phyloP scores from a whole-genome alignment of 2,329 filamentous ascomycete genomes.

The Aspergillus sp. region DNA sequence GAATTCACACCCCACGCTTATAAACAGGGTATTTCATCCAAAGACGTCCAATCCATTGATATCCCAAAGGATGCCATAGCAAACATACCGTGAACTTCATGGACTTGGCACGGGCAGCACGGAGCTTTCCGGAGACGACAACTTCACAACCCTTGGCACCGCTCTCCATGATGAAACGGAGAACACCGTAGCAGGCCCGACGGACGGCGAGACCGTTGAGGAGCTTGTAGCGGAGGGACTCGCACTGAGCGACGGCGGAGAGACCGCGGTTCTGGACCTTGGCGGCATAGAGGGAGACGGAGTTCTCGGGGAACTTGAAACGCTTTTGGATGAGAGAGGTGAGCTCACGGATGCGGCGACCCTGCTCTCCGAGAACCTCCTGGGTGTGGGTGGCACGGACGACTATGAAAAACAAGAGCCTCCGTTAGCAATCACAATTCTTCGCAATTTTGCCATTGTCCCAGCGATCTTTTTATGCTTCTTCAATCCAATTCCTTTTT shows the following conservation, averaged over 20 bases:
- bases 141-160: constrained; percentile 99
- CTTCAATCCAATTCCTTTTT: constrained; percentile 4
- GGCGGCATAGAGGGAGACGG: constrained; percentile 98
- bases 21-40: neutral
- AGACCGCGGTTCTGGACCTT: constrained; percentile 99
- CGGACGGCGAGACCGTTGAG: constrained; percentile 99
- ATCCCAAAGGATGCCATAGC: neutral
- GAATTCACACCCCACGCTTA: neutral
- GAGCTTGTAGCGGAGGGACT: constrained; percentile 99
- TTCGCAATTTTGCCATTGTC: constrained; percentile 8
- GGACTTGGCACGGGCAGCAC: constrained; percentile 97
- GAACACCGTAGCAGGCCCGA: constrained; percentile 99
- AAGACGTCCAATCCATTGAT: neutral
- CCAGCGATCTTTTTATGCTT: neutral
- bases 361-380: constrained; percentile 99
- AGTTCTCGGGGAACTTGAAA: constrained; percentile 99
- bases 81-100: constrained; percentile 97
- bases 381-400: constrained; percentile 99
- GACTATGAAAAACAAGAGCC: constrained; percentile 51
- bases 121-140: constrained; percentile 98
- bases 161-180: constrained; percentile 99
- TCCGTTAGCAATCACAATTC: constrained; percentile 32
- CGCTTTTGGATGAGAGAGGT: constrained; percentile 99
- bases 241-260: constrained; percentile 99
- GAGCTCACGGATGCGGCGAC: constrained; percentile 99